Evolutionary conservation across 106 monocot species (phyloP), one percentile per base, ranked within the genome.

Genomic region (Cymbidium sinense): DNA sequence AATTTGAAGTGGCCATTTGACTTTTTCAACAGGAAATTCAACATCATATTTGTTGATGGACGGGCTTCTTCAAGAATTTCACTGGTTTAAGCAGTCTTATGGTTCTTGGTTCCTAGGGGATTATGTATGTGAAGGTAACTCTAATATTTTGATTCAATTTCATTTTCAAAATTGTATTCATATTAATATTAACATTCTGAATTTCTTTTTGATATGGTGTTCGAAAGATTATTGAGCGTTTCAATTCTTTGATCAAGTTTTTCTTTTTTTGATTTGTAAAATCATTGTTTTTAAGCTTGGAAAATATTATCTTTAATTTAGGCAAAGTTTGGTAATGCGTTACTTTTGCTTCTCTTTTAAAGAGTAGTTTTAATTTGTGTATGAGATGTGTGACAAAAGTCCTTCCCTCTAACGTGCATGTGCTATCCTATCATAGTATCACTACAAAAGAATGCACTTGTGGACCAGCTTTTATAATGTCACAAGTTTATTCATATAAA

Each of bases 21-120:
- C 37, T 30, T 64, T 36, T n/a, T n/a, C 75, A 76, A 79, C 80
- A 96, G 96, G 87, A 1, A 78, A 77, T n/a, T 65, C 80, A 78
- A 78, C 88, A 73, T 77, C 81, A 74, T 96, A 88, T 78, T 3
- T 91, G 30, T 81, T 86, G 25, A 81, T 51, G 55, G 82, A 86
- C 72, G 89, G 82, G 28, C 74, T 80, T 54, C 86, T 96, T 83
- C 86, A 88, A 43, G 93, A 96, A 69, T 18, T 93, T 43, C 86
- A 96, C 65, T 96, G 96, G 93, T 96, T 88, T 80, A 96, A 96
- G 87, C 91, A 93, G 80, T 81, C 82, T n/a, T 94, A 82, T 84
- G 88, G 96, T 36, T 93, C 96, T 79, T 96, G 91, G 93, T 96
- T 96, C 74, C 76, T 96, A 30, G 96, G 93, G 21, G 91, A 96